These are phyloP conservation scores for Thuidium tamariscinum DNA, from an alignment of 225 moss, liverwort and hornwort genomes.

Conservation along the genomic window DNA sequence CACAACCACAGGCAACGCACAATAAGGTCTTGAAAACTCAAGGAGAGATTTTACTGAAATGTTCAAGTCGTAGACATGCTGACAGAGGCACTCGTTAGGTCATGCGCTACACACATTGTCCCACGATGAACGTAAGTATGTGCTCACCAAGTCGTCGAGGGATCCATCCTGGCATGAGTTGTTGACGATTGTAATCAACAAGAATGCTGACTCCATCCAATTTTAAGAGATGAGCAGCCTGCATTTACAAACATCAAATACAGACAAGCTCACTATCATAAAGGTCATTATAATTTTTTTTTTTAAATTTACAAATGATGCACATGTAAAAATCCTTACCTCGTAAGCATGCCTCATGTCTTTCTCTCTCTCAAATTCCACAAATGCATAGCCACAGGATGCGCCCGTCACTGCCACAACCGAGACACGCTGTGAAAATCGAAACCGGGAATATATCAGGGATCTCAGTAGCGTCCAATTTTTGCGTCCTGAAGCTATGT, in stretches of 20 bases:
- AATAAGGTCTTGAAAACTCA: neutral
- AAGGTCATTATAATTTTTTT: no score
- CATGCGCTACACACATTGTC: neutral
- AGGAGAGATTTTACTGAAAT: neutral
- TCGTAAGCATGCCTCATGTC: slow-evolving; percentile 84
- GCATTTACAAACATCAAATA: slow-evolving; percentile 3
- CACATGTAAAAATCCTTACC: slow-evolving; percentile 17
- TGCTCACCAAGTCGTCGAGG: slow-evolving; percentile 83
- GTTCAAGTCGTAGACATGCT: neutral
- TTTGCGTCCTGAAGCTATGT: neutral
- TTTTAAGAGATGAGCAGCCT: slow-evolving; percentile 51
- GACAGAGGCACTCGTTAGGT: neutral
- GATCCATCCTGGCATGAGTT: slow-evolving; percentile 96
- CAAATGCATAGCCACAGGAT: slow-evolving; percentile 93
- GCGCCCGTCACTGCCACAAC: slow-evolving; percentile 76
- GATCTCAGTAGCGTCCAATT: neutral
- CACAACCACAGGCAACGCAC: neutral
- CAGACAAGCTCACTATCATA: neutral
- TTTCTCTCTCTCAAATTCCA: slow-evolving; percentile 73
- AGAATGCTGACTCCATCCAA: slow-evolving; percentile 64
- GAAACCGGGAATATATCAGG: neutral
- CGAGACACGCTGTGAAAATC: neutral
- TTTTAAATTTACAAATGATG: neutral
- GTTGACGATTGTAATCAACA: slow-evolving; percentile 96
- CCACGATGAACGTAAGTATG: neutral